Percentiles rank a stretch among this genome's conserved stretches.
These are phyloP conservation scores for Blastomyces parvus DNA, from an alignment of 2,329 filamentous ascomycete species.

Conservation along the genomic window DNA sequence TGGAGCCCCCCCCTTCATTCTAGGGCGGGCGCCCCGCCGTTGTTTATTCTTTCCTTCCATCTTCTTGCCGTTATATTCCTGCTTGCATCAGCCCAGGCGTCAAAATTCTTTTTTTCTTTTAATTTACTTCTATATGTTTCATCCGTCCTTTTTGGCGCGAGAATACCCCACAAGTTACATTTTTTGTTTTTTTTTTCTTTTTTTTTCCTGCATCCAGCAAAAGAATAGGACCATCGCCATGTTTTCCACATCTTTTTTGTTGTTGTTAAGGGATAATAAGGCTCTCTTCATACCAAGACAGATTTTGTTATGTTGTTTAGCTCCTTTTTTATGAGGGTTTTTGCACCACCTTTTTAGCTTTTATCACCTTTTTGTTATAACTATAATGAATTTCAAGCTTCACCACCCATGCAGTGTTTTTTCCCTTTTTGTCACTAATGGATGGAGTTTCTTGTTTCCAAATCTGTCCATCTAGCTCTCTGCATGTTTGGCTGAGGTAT, in stretches of 20 bases:
- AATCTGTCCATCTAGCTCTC: no score
- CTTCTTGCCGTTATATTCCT: neutral
- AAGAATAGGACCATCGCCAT: no score
- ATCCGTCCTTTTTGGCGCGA: neutral
- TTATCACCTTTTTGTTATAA: neutral
- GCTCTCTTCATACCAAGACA: no score
- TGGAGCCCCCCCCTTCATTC: neutral
- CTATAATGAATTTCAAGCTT: neutral
- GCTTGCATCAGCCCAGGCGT: conserved; percentile 6
- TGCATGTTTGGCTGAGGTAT: neutral
- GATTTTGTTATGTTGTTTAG: no score
- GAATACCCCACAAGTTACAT: neutral
- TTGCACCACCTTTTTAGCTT: no score
- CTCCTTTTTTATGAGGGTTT: no score
- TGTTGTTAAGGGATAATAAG: no score
- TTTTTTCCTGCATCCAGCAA: neutral
- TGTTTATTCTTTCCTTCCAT: neutral
- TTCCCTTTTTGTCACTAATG: neutral
- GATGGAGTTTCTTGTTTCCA: neutral
- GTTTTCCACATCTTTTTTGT: no score
- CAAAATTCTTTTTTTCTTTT: neutral
- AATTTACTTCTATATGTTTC: no score
- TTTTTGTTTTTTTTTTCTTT: neutral
- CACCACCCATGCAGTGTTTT: neutral
- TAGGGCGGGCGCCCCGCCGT: no score